Evolutionary conservation across 2,329 filamentous ascomycete species (phyloP).

Genomic region (Claviceps africana): DNA sequence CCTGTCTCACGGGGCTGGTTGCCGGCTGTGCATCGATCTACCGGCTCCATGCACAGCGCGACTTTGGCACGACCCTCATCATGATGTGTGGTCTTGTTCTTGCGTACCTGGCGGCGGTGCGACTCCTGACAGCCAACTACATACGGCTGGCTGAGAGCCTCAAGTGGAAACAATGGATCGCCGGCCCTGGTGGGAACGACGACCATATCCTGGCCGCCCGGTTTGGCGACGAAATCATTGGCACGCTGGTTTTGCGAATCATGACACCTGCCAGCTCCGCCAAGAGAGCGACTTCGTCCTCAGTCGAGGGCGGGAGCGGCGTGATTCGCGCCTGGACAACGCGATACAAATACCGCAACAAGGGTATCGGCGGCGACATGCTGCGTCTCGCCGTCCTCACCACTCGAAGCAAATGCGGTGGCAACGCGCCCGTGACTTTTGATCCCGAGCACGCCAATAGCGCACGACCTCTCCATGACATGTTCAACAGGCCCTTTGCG

Average conservation of each 20-base stretch:
- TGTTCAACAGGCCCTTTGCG: constrained; percentile 46
- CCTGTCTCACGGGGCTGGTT: constrained; percentile 31
- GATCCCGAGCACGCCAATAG: constrained; percentile 66
- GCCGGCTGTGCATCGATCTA: constrained; percentile 26
- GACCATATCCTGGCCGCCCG: constrained; percentile 49
- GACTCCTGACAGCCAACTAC: constrained; percentile 48
- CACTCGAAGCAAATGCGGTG: constrained; percentile 49
- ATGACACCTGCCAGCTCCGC: constrained; percentile 15
- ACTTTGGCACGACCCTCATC: constrained; percentile 39
- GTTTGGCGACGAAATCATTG: constrained; percentile 55
- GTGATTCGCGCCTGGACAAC: constrained; percentile 74
- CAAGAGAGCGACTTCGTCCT: constrained; percentile 2
- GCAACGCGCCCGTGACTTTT: constrained; percentile 49
- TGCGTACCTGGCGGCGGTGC: constrained; percentile 45
- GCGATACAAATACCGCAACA: constrained; percentile 49
- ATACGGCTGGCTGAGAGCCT: constrained; percentile 47
- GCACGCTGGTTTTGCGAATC: constrained; percentile 52
- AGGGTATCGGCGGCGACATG: constrained; percentile 57
- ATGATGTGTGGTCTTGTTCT: constrained; percentile 48
- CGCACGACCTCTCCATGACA: constrained; percentile 37
- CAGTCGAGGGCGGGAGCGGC: constrained; percentile 39
- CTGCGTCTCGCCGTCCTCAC: constrained; percentile 56
- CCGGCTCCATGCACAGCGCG: constrained; percentile 23
- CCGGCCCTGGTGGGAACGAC: constrained; percentile 21
- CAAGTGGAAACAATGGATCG: constrained; percentile 46